A percentile compares a stretch with the other conserved stretches of the same genome.
Conservation (phyloP, 2,329 filamentous ascomycete species). For the Cercospora sp. region DNA sequence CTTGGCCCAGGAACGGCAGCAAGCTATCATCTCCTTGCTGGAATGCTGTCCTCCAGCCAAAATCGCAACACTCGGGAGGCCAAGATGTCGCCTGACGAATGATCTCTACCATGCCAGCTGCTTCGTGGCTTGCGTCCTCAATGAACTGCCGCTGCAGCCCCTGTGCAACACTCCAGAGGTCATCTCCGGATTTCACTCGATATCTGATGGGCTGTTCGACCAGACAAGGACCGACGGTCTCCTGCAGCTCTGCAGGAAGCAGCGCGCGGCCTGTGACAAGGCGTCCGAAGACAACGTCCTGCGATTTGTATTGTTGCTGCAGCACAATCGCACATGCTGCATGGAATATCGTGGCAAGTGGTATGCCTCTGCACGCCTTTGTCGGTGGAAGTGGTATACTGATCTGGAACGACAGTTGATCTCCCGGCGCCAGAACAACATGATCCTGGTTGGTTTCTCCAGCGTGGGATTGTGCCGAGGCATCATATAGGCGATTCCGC, state of each 20-base stretch:
- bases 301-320: constrained; percentile 50
- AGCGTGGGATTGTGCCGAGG: constrained; percentile 3
- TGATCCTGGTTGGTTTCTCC: not conserved
- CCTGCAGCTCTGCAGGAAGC: constrained; percentile 9
- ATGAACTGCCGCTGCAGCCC: constrained; percentile 12
- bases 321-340: constrained; percentile 60
- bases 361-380: constrained; percentile 28
- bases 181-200: not conserved
- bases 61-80: constrained; percentile 4
- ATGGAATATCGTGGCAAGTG: constrained; percentile 51
- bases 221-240: constrained; percentile 16
- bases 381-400: constrained; percentile 20
- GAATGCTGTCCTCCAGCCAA: constrained; percentile 20
- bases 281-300: constrained; percentile 57
- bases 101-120: constrained; percentile 15
- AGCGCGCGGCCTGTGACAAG: constrained; percentile 17
- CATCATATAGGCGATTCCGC: constrained; percentile 21
- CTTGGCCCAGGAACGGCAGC: constrained; percentile 8
- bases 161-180: constrained; percentile 13
- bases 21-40: constrained; percentile 10
- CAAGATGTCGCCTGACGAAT: constrained; percentile 10
- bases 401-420: constrained; percentile 12
- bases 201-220: constrained; percentile 16
- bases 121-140: constrained; percentile 16
- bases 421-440: not conserved